Percentiles rank a stretch among this genome's conserved stretches.
These are phyloP conservation scores for Didymella keratinophila DNA, from an alignment of 2,329 filamentous ascomycete species.

Conservation along the genomic window DNA sequence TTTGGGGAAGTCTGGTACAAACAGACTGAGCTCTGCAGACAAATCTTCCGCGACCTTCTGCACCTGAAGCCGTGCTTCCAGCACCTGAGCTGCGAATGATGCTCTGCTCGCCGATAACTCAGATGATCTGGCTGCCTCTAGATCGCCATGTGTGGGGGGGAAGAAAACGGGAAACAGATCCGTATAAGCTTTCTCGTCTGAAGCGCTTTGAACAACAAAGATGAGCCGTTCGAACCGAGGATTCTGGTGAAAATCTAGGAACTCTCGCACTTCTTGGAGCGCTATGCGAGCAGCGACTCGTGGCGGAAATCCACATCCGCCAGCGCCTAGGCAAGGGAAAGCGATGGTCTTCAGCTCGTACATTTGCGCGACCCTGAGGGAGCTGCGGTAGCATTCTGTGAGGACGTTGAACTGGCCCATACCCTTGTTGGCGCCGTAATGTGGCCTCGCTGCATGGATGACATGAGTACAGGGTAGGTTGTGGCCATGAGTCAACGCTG, in stretches of 20 bases:
- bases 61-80: constrained; percentile 31
- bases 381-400: constrained; percentile 43
- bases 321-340: constrained; percentile 45
- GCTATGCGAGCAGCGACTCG: constrained; percentile 43
- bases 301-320: constrained; percentile 43
- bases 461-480: constrained; percentile 40
- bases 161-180: constrained; percentile 44
- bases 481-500: constrained; percentile 38
- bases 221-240: constrained; percentile 40
- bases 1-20: constrained; percentile 27
- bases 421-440: constrained; percentile 30
- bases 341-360: constrained; percentile 41
- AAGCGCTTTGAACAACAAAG: constrained; percentile 39
- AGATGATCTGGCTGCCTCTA: constrained; percentile 30
- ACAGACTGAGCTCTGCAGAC: constrained; percentile 21
- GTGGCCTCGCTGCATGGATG: constrained; percentile 44
- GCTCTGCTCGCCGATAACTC: constrained; percentile 20
- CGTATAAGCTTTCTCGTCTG: constrained; percentile 41
- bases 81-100: constrained; percentile 25
- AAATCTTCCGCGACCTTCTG: constrained; percentile 27
- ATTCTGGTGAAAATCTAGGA: constrained; percentile 36
- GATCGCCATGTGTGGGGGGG: constrained; percentile 43
- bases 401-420: constrained; percentile 39
- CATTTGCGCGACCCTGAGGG: constrained; percentile 33
- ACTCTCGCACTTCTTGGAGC: constrained; percentile 44